These are phyloP conservation scores for Clarireedia sp. DNA, from an alignment of 2,329 filamentous ascomycete species.

Conservation along the genomic window DNA sequence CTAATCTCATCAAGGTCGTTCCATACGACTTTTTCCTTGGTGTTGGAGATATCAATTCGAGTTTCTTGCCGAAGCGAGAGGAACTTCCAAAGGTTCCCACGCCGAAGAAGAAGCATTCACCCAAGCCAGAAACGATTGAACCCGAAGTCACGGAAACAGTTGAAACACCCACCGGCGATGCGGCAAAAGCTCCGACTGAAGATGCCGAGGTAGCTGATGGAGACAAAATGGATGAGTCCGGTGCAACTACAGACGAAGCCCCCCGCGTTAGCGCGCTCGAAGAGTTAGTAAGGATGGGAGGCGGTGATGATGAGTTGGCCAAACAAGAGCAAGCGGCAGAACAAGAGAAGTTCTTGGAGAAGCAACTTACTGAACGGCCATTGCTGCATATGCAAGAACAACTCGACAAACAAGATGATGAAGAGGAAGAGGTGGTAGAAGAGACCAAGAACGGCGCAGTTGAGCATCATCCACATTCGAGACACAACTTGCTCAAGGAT, in stretches of 20 bases:
- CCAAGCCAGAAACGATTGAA: slow-evolving; percentile 8
- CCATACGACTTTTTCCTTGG: slow-evolving; percentile 98
- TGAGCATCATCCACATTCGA: slow-evolving; percentile 33
- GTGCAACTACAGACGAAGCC: slow-evolving; percentile 7
- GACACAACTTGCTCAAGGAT: slow-evolving; percentile 76
- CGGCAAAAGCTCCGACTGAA: neutral
- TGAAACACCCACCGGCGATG: slow-evolving; percentile 2
- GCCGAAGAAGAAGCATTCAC: slow-evolving; percentile 18
- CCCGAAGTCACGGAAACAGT: slow-evolving; percentile 6
- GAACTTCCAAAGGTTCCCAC: slow-evolving; percentile 35
- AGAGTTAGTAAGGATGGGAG: slow-evolving; percentile 68
- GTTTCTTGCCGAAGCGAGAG: slow-evolving; percentile 77
- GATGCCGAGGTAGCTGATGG: neutral
- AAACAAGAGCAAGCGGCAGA: slow-evolving; percentile 72
- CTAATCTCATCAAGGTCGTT: slow-evolving; percentile 88
- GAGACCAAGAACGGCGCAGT: slow-evolving; percentile 32
- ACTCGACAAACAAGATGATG: slow-evolving; percentile 76
- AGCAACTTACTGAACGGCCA: slow-evolving; percentile 82
- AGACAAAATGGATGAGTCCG: slow-evolving; percentile 5
- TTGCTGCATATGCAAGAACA: slow-evolving; percentile 87
- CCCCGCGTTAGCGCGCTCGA: slow-evolving; percentile 46
- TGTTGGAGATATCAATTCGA: slow-evolving; percentile 97
- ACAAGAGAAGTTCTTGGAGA: slow-evolving; percentile 79
- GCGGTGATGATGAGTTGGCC: slow-evolving; percentile 57
- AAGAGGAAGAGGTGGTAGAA: slow-evolving; percentile 34